These are phyloP conservation scores for Leishmania arabica DNA, from an alignment of 208 protist genomes.

Conservation along the genomic window DNA sequence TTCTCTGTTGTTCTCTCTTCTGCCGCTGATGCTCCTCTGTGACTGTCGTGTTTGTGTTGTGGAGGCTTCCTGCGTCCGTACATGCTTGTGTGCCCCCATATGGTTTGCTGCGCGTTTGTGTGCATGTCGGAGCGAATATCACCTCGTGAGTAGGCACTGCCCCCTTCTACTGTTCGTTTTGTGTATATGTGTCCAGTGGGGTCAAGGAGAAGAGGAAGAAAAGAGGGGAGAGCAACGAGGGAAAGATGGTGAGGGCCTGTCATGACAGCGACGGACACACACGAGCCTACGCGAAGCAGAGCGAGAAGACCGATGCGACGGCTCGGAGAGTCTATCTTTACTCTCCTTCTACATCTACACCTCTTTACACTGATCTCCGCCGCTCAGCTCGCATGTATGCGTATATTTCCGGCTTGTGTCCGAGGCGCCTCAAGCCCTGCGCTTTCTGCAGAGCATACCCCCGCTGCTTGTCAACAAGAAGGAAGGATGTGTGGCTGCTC, in stretches of 20 bases:
- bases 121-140: background rate
- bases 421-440: background rate
- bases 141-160: background rate
- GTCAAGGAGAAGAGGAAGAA: background rate
- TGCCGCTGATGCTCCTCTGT: background rate
- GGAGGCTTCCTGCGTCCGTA: background rate
- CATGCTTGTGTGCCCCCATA: background rate
- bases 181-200: background rate
- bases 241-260: background rate
- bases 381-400: background rate
- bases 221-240: background rate
- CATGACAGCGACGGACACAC: background rate
- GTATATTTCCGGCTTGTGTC: background rate
- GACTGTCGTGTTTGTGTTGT: background rate
- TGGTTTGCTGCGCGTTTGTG: background rate
- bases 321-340: background rate
- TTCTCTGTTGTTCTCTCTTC: background rate
- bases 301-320: background rate
- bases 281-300: background rate
- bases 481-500: background rate
- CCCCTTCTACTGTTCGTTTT: background rate
- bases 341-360: background rate
- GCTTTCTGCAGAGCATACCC: background rate
- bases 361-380: background rate
- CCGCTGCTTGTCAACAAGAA: background rate